These are phyloP conservation scores for Auricularia auricula-judae DNA, from an alignment of 768 basidiomycete genomes.

Conservation along the genomic window DNA sequence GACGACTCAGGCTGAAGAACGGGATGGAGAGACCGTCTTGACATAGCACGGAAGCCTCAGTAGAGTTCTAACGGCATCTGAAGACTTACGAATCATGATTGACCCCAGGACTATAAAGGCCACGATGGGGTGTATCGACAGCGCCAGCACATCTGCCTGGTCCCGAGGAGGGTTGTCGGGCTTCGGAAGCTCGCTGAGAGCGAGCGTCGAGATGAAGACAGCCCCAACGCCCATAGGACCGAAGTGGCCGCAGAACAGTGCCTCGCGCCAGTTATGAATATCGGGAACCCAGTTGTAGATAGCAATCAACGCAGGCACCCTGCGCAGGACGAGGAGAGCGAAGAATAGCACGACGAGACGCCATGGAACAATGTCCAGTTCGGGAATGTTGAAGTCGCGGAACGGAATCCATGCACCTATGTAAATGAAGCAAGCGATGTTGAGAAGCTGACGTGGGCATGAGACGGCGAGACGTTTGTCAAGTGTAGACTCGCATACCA, in stretches of 20 bases:
- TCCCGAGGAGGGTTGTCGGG: conserved; percentile 49
- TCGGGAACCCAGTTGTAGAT: conserved; percentile 84
- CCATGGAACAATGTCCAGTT: conserved; percentile 58
- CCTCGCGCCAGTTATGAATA: conserved; percentile 74
- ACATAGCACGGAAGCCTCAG: neutral
- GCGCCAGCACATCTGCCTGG: conserved; percentile 64
- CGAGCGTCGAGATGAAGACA: conserved; percentile 75
- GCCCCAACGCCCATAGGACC: conserved; percentile 66
- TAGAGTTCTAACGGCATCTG: neutral
- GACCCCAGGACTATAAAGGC: conserved; percentile 81
- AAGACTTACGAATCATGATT: conserved; percentile 62
- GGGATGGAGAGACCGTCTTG: neutral
- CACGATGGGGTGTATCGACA: conserved; percentile 69
- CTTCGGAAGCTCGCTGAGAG: conserved; percentile 46
- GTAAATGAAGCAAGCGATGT: conserved; percentile 72
- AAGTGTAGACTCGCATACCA: conserved; percentile 28
- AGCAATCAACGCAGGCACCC: conserved; percentile 67
- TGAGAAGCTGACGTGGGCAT: conserved; percentile 25
- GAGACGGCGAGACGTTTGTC: neutral
- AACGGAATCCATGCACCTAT: conserved; percentile 74
- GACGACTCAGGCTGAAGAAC: neutral
- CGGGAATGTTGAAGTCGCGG: conserved; percentile 31
- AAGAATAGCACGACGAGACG: conserved; percentile 57
- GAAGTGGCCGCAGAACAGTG: conserved; percentile 60
- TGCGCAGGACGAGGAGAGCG: conserved; percentile 58